A percentile compares a stretch with the other conserved stretches of the same genome.
Evolutionary conservation across 768 basidiomycete species (phyloP).

Genomic region (Boletus rubroflammeus): DNA sequence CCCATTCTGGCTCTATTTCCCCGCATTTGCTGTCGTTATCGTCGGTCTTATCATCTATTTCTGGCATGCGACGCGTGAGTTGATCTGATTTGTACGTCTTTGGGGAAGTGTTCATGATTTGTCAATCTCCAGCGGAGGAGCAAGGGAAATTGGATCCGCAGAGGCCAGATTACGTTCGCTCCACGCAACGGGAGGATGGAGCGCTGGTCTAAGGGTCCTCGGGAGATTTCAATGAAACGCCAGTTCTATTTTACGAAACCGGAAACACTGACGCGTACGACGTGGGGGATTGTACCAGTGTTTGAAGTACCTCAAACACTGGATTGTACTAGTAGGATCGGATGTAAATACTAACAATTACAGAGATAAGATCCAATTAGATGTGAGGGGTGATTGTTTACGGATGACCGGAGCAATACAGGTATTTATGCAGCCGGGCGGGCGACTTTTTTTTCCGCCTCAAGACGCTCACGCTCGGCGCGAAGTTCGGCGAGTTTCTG

Average conservation of each 20-base stretch:
- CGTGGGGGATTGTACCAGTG: too few relatives aligned
- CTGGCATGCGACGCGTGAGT: slow-evolving; percentile 80
- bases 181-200: slow-evolving; percentile 15
- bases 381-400: slow-evolving; percentile 19
- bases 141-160: slow-evolving; percentile 62
- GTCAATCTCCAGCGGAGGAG: slow-evolving; percentile 53
- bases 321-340: not conserved
- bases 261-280: not conserved
- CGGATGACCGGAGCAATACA: slow-evolving; percentile 13
- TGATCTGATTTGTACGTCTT: not conserved
- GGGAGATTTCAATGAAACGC: not conserved
- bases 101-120: slow-evolving; percentile 5
- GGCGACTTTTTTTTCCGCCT: slow-evolving; percentile 41
- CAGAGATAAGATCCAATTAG: slow-evolving; percentile 30
- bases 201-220: slow-evolving; percentile 14
- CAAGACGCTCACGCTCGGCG: slow-evolving; percentile 36
- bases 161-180: slow-evolving; percentile 55
- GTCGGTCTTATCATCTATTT: slow-evolving; percentile 78
- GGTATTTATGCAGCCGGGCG: slow-evolving; percentile 26
- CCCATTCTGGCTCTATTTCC: slow-evolving; percentile 89
- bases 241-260: not conserved
- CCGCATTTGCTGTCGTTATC: slow-evolving; percentile 69
- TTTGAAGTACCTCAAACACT: too few relatives aligned
- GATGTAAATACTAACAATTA: slow-evolving; percentile 1
- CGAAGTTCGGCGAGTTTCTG: slow-evolving; percentile 34